A percentile compares a stretch with the other conserved stretches of the same genome.
phyloP scores from a whole-genome alignment of 1,284 basidiomycete genomes.

The Ganoderma boninense region DNA sequence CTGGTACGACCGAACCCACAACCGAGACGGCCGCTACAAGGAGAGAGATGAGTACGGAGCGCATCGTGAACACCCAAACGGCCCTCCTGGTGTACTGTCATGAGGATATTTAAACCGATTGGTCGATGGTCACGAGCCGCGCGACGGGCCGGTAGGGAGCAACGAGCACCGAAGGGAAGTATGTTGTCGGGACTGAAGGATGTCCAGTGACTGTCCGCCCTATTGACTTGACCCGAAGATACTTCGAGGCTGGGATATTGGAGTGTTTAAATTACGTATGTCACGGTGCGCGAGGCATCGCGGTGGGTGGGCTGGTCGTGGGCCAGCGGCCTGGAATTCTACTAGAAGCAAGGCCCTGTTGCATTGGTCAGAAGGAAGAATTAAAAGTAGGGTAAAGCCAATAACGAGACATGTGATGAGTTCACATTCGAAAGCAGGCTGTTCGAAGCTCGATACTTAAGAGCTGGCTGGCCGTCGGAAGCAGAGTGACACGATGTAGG shows the following conservation, averaged over 20 bases:
- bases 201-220: neutral
- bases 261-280: neutral
- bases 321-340: too few relatives aligned
- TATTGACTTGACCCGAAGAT: neutral
- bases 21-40: neutral
- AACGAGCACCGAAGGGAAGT: neutral
- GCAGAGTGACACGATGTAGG: too few relatives aligned
- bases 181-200: neutral
- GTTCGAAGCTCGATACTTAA: too few relatives aligned
- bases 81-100: neutral
- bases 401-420: too few relatives aligned
- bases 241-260: neutral
- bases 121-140: neutral
- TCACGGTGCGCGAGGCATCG: too few relatives aligned
- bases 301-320: too few relatives aligned
- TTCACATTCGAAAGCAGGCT: too few relatives aligned
- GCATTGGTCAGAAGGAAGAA: too few relatives aligned
- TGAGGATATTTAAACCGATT: neutral
- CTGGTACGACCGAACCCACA: neutral
- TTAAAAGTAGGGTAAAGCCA: too few relatives aligned
- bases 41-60: neutral
- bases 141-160: neutral
- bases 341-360: too few relatives aligned
- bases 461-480: too few relatives aligned
- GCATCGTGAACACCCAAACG: neutral